These are phyloP conservation scores for Somion occarium DNA, from an alignment of 1,284 basidiomycete species.

Conservation along the genomic window DNA sequence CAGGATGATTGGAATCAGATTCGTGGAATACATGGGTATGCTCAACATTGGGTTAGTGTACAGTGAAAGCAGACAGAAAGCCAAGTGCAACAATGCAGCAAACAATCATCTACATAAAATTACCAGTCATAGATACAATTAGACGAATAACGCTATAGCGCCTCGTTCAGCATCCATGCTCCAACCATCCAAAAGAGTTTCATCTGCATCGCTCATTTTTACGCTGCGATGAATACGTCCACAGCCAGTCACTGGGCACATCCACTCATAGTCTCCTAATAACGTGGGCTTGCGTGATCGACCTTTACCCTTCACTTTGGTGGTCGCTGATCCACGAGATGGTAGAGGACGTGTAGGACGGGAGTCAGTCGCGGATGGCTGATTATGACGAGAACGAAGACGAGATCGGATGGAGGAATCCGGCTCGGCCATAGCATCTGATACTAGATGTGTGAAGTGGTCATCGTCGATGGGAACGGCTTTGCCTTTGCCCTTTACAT, in stretches of 20 bases:
- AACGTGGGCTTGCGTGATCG: slow-evolving; percentile 31
- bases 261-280: slow-evolving; percentile 51
- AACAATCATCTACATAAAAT: neutral
- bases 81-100: neutral
- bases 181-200: slow-evolving; percentile 45
- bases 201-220: slow-evolving; percentile 20
- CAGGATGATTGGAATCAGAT: neutral
- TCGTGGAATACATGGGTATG: neutral
- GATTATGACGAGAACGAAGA: slow-evolving; percentile 40
- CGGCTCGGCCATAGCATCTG: slow-evolving; percentile 6
- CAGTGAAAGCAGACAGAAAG: neutral
- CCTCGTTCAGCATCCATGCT: slow-evolving; percentile 37
- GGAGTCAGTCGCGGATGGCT: neutral
- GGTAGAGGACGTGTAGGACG: neutral
- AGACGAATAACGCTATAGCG: slow-evolving; percentile 45
- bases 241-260: slow-evolving; percentile 59
- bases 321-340: slow-evolving; percentile 38
- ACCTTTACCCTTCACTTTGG: slow-evolving; percentile 31
- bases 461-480: slow-evolving; percentile 1
- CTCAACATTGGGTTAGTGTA: neutral
- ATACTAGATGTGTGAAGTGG: neutral
- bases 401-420: slow-evolving; percentile 46
- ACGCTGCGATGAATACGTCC: slow-evolving; percentile 50
- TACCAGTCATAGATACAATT: slow-evolving; percentile 12
- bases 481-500: slow-evolving; percentile 18